Evolutionary conservation across 441 rosid genomes (phyloP), one percentile per base, ranked within the genome.

Genomic region (Adansonia gregorii): DNA sequence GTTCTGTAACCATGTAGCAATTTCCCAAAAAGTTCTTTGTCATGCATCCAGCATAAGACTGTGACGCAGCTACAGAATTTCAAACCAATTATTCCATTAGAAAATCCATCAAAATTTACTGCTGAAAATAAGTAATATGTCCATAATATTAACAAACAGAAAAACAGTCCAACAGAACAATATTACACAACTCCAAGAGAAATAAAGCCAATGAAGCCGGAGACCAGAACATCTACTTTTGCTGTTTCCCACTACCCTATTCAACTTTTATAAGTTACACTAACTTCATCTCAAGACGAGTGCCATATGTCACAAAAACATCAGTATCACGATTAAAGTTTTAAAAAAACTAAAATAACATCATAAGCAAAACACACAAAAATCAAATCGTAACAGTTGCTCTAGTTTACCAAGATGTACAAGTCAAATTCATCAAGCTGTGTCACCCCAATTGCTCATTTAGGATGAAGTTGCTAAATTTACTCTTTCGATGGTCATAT

Each of bases 81-180:
- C 51, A 80, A 72, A 72, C 24, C 72, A 65, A 70, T 76, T 54
- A 68, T 60, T 48, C 73, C 49, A 68, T 60, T 56, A 17, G 4
- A 39, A 63, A 17, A 20, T 9, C 64, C n/a, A 63, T 7, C 55
- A 39, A 75, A 41, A 0, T 51, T 75, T 24, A 17, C 61, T 27
- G 39, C 39, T 20, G 35, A 45, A 76, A 70, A 46, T 61, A 39
- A 24, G 46, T 54, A 76, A 31, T 46, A 17, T 27, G 14, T 67
- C 2, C 31, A 48, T 35, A 35, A 41, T 41, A 51, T 48, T 19
- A 39, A 19, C 1, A 45, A 58, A 59, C 46, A 15, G 27, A 59
- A 8, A 12, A 74, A 46, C 22, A 22, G 14, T 45, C 56, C 24
- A 2, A 61, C 0, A 49, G 4, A 74, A 46, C 58, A 24, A 24